Evolutionary conservation across 768 basidiomycete genomes (phyloP).

Genomic region (Sporobolomyces roseus): DNA sequence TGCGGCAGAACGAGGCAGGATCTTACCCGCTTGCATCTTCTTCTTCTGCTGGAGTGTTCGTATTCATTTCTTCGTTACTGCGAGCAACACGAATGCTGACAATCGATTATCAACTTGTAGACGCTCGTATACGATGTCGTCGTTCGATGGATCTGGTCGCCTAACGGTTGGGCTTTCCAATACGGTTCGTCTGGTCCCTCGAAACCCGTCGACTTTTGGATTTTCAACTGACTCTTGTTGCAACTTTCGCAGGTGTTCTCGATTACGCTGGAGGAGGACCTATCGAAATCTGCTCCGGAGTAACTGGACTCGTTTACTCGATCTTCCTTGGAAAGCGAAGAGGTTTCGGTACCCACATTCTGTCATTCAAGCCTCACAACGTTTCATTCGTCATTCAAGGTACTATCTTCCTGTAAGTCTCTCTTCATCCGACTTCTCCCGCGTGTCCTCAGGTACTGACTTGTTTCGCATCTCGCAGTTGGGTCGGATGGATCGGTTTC

Average conservation of each 20-base stretch:
- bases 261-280: constrained; percentile 96
- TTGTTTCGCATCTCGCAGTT: background rate
- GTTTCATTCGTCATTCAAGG: constrained; percentile 90
- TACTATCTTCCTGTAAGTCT: constrained; percentile 83
- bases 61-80: background rate
- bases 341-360: constrained; percentile 82
- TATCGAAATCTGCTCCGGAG: constrained; percentile 91
- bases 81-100: background rate
- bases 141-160: constrained; percentile 95
- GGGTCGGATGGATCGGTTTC: constrained; percentile 71
- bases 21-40: constrained; percentile 83
- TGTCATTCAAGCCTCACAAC: constrained; percentile 92
- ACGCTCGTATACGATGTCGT: constrained; percentile 84
- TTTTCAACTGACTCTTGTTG: too few species aligned
- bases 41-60: constrained; percentile 71
- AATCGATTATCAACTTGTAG: constrained; percentile 42
- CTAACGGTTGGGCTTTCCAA: constrained; percentile 67
- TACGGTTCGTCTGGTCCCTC: constrained; percentile 54
- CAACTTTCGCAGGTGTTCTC: constrained; percentile 49
- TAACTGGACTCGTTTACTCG: constrained; percentile 79
- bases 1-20: constrained; percentile 78
- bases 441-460: background rate
- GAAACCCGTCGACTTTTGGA: too few species aligned
- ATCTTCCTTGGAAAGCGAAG: constrained; percentile 84
- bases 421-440: constrained; percentile 58